These are phyloP conservation scores for Apiospora aurea DNA, from an alignment of 2,329 filamentous ascomycete species.

Conservation along the genomic window DNA sequence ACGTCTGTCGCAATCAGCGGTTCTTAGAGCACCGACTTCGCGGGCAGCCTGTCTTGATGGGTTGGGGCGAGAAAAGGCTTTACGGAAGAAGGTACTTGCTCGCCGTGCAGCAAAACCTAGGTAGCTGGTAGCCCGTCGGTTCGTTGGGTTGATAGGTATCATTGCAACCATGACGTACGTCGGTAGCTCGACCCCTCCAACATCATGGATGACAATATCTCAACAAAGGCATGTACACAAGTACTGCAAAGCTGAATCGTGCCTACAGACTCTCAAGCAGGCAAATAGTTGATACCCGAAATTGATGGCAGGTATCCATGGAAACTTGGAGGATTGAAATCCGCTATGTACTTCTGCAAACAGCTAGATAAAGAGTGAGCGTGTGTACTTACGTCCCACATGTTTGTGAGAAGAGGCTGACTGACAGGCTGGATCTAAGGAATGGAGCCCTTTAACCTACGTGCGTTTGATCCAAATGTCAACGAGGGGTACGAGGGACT, in stretches of 20 bases:
- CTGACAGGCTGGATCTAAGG: not conserved
- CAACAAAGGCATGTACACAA: not conserved
- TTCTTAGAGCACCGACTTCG: not conserved
- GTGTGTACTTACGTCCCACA: not conserved
- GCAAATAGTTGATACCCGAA: not conserved
- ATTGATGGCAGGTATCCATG: not conserved
- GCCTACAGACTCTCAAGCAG: not conserved
- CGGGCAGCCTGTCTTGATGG: not conserved
- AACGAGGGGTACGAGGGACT: not conserved
- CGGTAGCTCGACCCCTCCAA: not conserved
- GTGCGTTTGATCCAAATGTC: not conserved
- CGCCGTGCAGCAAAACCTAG: not conserved
- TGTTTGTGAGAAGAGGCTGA: constrained; percentile 10
- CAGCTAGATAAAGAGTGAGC: not conserved
- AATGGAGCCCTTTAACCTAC: not conserved
- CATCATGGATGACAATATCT: not conserved
- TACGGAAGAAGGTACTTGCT: not conserved
- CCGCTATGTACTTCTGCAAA: not conserved
- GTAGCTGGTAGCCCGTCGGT: not conserved
- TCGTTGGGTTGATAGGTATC: constrained; percentile 5
- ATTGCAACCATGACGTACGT: constrained; percentile 20
- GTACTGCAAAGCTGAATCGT: not conserved
- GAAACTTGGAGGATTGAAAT: not conserved
- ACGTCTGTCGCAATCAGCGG: not conserved
- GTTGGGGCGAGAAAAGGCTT: not conserved